Evolutionary conservation across 345 rosid genomes (phyloP), one percentile per base, ranked within the genome.

Genomic region (Pistacia atlantica): DNA sequence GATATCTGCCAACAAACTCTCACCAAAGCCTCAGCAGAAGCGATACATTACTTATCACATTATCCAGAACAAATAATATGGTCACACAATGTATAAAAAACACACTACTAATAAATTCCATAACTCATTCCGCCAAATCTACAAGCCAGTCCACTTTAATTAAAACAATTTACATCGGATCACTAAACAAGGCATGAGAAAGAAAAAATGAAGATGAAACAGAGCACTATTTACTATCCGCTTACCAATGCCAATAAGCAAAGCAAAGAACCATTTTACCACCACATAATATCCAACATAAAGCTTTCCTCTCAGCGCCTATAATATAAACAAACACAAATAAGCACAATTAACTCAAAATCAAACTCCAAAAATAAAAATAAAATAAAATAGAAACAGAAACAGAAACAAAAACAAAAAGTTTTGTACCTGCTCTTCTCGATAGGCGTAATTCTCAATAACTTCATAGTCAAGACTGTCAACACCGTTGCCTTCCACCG

Each of bases 381-480:
- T 25, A 25, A 64, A 2, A 54, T 25, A 25, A 25, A 25, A 25
- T 25, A 25, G 25, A 25, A 25, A 25, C 25, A 25, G 25, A 66
- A 49, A 12, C 12, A 25, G 25, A 25, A 25, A 25, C 25, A 25
- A 0, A 66, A 49, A 12, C 12, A 12, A 8, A 72, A 68, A 45
- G 52, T 14, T 58, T 63, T 33, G 10, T 56, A 95, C 98, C 90
- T 82, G 98, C 57, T 96, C 97, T 86, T 96, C 95, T 81, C 99
- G 83, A 77, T 96, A 96, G 13, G 95, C 98, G 42, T 89, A 65
- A 84, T 96, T 96, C 90, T 96, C 99, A 65, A 93, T 86, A 37
- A 93, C 98, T 84, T 92, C 98, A 51, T 96, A 96, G 65, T 96
- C 99, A 58, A 96, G 99, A 68, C 99, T 95, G 79, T 91, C 93